A percentile compares a stretch with the other conserved stretches of the same genome.
These are phyloP conservation scores for Populus nigra DNA, from an alignment of 345 rosid species.

Conservation along the genomic window DNA sequence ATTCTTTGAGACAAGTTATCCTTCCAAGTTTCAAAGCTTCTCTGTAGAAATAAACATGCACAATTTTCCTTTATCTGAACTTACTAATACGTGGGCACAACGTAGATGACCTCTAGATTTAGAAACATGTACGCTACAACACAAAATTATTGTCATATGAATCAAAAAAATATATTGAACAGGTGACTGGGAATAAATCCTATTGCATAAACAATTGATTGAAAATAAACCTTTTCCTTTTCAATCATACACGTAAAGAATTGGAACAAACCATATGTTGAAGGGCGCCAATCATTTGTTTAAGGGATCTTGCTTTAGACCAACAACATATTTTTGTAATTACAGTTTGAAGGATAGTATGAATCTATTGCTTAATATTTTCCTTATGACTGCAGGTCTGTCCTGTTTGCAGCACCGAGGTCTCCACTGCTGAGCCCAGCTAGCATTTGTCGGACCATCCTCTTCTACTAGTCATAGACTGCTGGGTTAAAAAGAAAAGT, in stretches of 20 bases:
- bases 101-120: too few species aligned
- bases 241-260: neutral
- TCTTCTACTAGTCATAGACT: neutral
- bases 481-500: neutral
- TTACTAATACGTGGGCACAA: too few species aligned
- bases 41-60: too few species aligned
- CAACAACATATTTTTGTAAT: neutral
- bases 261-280: neutral
- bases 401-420: conserved; percentile 80
- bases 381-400: conserved; percentile 59
- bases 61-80: too few species aligned
- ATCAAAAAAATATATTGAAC: too few species aligned
- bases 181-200: too few species aligned
- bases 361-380: neutral
- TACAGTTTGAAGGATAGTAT: neutral
- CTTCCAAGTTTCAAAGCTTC: too few species aligned
- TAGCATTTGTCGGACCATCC: conserved; percentile 15
- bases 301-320: neutral
- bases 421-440: conserved; percentile 60
- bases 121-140: too few species aligned
- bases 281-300: neutral
- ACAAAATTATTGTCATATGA: too few species aligned
- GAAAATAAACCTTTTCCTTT: neutral
- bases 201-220: too few species aligned
- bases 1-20: too few species aligned